These are phyloP conservation scores for Pichia insulana DNA, from an alignment of 805 yeast genomes.

Conservation along the genomic window DNA sequence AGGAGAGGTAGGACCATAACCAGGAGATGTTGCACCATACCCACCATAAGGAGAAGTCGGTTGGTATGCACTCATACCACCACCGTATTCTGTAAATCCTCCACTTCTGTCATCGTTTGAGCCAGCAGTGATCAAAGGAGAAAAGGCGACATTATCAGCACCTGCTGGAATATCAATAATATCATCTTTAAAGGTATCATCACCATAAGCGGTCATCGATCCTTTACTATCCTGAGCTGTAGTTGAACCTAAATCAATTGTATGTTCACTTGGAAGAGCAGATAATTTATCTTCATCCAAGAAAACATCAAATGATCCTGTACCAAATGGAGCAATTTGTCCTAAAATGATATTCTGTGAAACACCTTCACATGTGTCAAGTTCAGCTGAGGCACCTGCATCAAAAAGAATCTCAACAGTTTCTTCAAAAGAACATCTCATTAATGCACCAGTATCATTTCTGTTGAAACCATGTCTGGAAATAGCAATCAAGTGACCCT, in stretches of 20 bases:
- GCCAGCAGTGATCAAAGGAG: slow-evolving; percentile 88
- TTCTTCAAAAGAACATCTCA: slow-evolving; percentile 99
- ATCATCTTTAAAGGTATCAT: slow-evolving; percentile 57
- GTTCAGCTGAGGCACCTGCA: slow-evolving; percentile 96
- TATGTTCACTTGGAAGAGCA: slow-evolving; percentile 44
- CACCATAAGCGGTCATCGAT: slow-evolving; percentile 86
- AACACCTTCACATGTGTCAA: slow-evolving; percentile 97
- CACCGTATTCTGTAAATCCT: slow-evolving; percentile 85
- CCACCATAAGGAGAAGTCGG: slow-evolving; percentile 50
- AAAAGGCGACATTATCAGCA: slow-evolving; percentile 69
- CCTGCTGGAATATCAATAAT: slow-evolving; percentile 35
- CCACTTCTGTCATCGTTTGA: slow-evolving; percentile 67
- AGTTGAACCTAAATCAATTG: slow-evolving; percentile 30
- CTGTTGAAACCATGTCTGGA: slow-evolving; percentile 99
- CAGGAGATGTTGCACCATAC: slow-evolving; percentile 39
- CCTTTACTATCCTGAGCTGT: slow-evolving; percentile 51
- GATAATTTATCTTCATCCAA: slow-evolving; percentile 84
- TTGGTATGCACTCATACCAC: slow-evolving; percentile 34
- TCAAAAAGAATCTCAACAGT: slow-evolving; percentile 96
- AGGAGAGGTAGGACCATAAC: slow-evolving; percentile 39
- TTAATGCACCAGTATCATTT: slow-evolving; percentile 96
- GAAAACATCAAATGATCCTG: slow-evolving; percentile 95
- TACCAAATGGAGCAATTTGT: slow-evolving; percentile 97
- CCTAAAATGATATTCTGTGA: slow-evolving; percentile 97
- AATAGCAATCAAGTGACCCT: slow-evolving; percentile 97